A percentile compares a stretch with the other conserved stretches of the same genome.
Conservation (phyloP, 768 basidiomycete species). For the Holtermanniella nyarrowii region DNA sequence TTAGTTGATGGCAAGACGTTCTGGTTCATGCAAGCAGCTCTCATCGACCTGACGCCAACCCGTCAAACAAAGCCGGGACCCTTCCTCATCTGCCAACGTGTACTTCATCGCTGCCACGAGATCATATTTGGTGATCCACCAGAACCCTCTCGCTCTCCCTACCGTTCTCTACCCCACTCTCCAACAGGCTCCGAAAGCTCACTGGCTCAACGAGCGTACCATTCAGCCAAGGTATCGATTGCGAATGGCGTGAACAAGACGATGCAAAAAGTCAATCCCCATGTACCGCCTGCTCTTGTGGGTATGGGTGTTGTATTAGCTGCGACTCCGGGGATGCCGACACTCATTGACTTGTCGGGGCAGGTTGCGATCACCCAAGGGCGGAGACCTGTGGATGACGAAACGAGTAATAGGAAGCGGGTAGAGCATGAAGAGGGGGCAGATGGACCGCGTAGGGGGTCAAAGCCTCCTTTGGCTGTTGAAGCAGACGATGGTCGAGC, state of each 20-base stretch:
- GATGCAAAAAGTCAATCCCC: slow-evolving; percentile 57
- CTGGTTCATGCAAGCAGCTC: slow-evolving; percentile 96
- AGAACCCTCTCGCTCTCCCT: slow-evolving; percentile 56
- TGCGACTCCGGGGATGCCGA: slow-evolving; percentile 64
- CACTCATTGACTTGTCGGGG: slow-evolving; percentile 62
- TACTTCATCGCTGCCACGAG: slow-evolving; percentile 82
- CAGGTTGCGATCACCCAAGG: slow-evolving; percentile 85
- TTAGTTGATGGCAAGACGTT: slow-evolving; percentile 55
- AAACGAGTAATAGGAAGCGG: slow-evolving; percentile 36
- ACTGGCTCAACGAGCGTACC: neutral
- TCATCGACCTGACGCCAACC: slow-evolving; percentile 61
- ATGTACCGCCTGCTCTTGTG: slow-evolving; percentile 63
- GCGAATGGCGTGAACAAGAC: slow-evolving; percentile 27
- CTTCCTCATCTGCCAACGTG: slow-evolving; percentile 82
- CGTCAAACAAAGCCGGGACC: slow-evolving; percentile 57
- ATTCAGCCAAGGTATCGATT: neutral
- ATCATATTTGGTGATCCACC: slow-evolving; percentile 89
- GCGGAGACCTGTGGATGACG: slow-evolving; percentile 42
- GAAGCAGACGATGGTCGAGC: neutral
- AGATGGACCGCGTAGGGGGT: slow-evolving; percentile 12
- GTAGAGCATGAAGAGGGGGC: slow-evolving; percentile 47
- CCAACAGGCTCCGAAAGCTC: slow-evolving; percentile 41
- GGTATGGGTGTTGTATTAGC: slow-evolving; percentile 77
- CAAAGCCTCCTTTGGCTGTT: neutral
- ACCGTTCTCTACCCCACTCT: slow-evolving; percentile 50